Conservation (phyloP, 2,329 filamentous ascomycete genomes). For the Blastomyces silverae region DNA sequence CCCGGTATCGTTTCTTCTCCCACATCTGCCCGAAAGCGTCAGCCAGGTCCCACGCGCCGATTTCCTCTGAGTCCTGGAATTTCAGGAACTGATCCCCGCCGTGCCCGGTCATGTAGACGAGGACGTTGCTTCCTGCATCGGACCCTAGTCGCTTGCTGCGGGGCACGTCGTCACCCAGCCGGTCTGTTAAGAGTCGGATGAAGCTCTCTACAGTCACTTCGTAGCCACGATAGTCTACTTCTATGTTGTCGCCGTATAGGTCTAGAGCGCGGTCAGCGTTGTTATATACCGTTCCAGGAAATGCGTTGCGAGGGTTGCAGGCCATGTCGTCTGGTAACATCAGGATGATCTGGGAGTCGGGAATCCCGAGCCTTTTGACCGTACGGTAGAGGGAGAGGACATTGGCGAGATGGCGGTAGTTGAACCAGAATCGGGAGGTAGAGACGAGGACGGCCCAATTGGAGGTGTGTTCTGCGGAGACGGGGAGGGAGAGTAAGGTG, state of each 20-base stretch:
- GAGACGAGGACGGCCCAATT: conserved; percentile 99
- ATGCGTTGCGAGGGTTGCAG: conserved; percentile 96
- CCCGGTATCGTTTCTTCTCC: conserved; percentile 99
- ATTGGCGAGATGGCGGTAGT: conserved; percentile 97
- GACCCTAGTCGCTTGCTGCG: conserved; percentile 89
- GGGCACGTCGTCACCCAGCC: conserved; percentile 89
- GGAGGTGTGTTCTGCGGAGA: conserved; percentile 63
- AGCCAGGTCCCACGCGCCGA: conserved; percentile 89
- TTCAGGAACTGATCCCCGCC: conserved; percentile 97
- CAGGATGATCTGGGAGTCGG: conserved; percentile 97
- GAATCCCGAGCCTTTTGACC: conserved; percentile 94
- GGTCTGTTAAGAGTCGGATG: conserved; percentile 87
- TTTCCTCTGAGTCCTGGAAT: conserved; percentile 97
- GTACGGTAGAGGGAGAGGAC: conserved; percentile 96
- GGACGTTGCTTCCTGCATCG: conserved; percentile 90
- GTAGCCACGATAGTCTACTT: conserved; percentile 96
- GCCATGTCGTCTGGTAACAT: conserved; percentile 99
- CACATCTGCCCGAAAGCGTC: conserved; percentile 99
- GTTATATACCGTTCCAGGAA: conserved; percentile 96
- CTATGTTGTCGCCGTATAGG: conserved; percentile 96
- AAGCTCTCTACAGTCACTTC: conserved; percentile 99
- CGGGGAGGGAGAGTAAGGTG: conserved; percentile 20
- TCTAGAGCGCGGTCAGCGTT: conserved; percentile 94
- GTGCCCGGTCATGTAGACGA: conserved; percentile 99
- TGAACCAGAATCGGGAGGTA: conserved; percentile 99